phyloP scores from a whole-genome alignment of 139 green algal species.

The Asterochloris sp. region DNA sequence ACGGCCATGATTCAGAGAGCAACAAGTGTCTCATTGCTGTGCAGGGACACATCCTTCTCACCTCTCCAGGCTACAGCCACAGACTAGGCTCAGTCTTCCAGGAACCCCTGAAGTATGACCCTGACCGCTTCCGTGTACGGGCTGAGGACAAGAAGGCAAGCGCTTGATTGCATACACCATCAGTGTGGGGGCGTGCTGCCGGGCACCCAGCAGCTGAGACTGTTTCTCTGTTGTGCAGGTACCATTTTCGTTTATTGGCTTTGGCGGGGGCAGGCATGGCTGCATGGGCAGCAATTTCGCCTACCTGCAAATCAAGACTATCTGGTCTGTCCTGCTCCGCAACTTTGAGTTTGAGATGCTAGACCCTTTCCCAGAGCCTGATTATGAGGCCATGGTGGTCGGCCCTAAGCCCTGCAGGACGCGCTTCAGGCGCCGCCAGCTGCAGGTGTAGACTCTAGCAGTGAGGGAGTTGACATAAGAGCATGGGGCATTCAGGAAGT shows the following conservation, averaged over 20 bases:
- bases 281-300: slow-evolving; percentile 99
- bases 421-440: slow-evolving; percentile 75
- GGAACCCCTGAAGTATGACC: slow-evolving; percentile 77
- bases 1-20: neutral
- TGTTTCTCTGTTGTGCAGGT: neutral
- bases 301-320: slow-evolving; percentile 97
- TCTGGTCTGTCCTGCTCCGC: slow-evolving; percentile 89
- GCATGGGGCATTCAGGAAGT: no score
- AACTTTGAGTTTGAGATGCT: slow-evolving; percentile 98
- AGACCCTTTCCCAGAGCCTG: slow-evolving; percentile 77
- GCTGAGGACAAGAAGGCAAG: slow-evolving; percentile 78
- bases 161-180: neutral
- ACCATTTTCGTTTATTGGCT: slow-evolving; percentile 89
- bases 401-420: slow-evolving; percentile 85
- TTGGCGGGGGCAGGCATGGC: slow-evolving; percentile 92
- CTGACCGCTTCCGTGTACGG: slow-evolving; percentile 50
- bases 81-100: slow-evolving; percentile 75
- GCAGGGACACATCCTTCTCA: slow-evolving; percentile 83
- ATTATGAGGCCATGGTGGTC: slow-evolving; percentile 95
- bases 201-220: neutral
- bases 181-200: neutral
- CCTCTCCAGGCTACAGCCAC: slow-evolving; percentile 88
- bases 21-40: neutral
- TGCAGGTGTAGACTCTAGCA: slow-evolving; percentile 4
- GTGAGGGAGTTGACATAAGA: neutral